Evolutionary conservation across 2,329 filamentous ascomycete species (phyloP).

Genomic region (Fusarium guadeloupense): DNA sequence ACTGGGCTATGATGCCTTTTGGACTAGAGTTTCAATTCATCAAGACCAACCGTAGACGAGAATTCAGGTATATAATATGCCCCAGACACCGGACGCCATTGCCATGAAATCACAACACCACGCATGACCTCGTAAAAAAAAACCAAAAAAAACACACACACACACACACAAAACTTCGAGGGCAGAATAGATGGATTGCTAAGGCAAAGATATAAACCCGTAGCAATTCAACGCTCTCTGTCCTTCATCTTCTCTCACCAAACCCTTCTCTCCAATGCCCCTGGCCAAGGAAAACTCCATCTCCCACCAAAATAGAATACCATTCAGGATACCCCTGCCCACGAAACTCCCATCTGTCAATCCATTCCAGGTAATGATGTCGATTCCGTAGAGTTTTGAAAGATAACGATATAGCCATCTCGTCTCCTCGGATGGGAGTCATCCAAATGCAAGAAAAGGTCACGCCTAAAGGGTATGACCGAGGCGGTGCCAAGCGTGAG

Average conservation of each 20-base stretch:
- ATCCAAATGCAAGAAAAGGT: conserved; percentile 23
- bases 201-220: conserved; percentile 30
- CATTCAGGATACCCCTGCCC: conserved; percentile 29
- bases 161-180: conserved; percentile 24
- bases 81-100: conserved; percentile 48
- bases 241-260: conserved; percentile 14
- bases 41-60: conserved; percentile 23
- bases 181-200: conserved; percentile 39
- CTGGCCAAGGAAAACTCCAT: conserved; percentile 24
- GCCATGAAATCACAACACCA: conserved; percentile 47
- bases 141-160: too few species aligned
- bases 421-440: conserved; percentile 7
- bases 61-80: conserved; percentile 48
- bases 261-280: conserved; percentile 8
- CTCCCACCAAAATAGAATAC: conserved; percentile 31
- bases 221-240: conserved; percentile 28
- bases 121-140: conserved; percentile 24
- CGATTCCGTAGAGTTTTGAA: conserved; percentile 22
- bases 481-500: neutral
- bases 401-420: conserved; percentile 30
- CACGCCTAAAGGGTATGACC: neutral
- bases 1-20: neutral
- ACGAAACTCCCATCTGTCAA: conserved; percentile 29
- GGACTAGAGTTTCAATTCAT: conserved; percentile 18
- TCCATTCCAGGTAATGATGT: conserved; percentile 36